Percentiles rank a stretch among this genome's conserved stretches.
Conservation (phyloP, 2,329 filamentous ascomycete genomes). For the Diatrype stigma region DNA sequence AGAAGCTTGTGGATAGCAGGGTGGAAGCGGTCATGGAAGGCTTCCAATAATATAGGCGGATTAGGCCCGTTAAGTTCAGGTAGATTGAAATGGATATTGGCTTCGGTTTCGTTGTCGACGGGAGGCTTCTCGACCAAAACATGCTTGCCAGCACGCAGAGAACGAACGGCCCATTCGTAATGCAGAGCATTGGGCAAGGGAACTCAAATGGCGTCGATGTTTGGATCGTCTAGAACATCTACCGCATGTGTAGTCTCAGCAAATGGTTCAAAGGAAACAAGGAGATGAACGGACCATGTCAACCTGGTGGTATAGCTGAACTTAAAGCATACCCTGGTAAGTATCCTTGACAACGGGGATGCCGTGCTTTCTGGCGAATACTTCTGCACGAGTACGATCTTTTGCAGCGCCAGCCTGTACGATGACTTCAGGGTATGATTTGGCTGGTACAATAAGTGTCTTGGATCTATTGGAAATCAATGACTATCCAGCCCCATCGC, state of each 20-base stretch:
- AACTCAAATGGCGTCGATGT: constrained; percentile 40
- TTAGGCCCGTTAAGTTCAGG: constrained; percentile 21
- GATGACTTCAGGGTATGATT: neutral
- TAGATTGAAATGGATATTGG: constrained; percentile 27
- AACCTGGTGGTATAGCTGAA: neutral
- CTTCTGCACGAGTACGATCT: neutral
- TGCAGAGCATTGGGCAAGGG: constrained; percentile 30
- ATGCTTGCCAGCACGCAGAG: constrained; percentile 37
- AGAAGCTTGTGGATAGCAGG: constrained; percentile 31
- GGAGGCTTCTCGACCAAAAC: constrained; percentile 43
- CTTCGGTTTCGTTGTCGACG: constrained; percentile 32
- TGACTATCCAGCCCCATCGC: too few relatives aligned
- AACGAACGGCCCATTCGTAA: constrained; percentile 34
- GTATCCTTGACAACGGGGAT: neutral
- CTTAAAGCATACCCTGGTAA: neutral
- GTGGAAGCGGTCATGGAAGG: constrained; percentile 38
- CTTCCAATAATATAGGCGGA: constrained; percentile 38
- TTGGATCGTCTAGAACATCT: constrained; percentile 27
- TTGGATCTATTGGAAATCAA: too few relatives aligned
- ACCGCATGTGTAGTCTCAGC: too few relatives aligned
- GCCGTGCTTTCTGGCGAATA: neutral
- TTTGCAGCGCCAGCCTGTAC: neutral
- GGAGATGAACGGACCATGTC: too few relatives aligned
- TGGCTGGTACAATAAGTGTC: too few relatives aligned
- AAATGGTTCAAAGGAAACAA: too few relatives aligned